Conservation (phyloP, 495 filamentous ascomycete genomes). For the Parmelia sp. region DNA sequence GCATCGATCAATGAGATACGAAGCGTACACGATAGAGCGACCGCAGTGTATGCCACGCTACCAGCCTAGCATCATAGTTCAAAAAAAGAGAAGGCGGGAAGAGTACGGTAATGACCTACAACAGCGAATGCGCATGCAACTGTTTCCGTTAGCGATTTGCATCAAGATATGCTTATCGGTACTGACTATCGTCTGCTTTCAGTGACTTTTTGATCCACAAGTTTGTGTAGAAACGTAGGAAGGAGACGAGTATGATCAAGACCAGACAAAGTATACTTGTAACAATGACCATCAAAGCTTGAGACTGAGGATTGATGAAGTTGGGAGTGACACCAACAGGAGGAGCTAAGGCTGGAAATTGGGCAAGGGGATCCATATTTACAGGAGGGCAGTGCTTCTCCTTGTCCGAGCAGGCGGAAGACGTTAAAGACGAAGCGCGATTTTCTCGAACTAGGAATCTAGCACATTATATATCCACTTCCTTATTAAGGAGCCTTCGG, state of each 20-base stretch:
- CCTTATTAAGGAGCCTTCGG: neutral
- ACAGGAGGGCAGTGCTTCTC: neutral
- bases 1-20: neutral
- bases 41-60: neutral
- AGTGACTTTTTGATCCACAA: slow-evolving; percentile 12
- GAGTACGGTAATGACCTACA: neutral
- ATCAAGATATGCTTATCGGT: neutral
- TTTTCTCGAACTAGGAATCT: neutral
- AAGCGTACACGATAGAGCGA: neutral
- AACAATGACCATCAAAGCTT: slow-evolving; percentile 11
- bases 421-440: neutral
- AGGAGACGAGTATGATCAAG: slow-evolving; percentile 19
- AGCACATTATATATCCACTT: neutral
- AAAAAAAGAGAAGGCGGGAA: neutral
- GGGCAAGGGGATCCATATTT: slow-evolving; percentile 1
- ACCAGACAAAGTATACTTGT: slow-evolving; percentile 14
- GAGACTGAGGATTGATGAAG: slow-evolving; percentile 23
- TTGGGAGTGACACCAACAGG: slow-evolving; percentile 24
- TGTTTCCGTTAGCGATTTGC: neutral
- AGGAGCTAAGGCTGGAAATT: slow-evolving; percentile 9
- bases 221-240: slow-evolving; percentile 23
- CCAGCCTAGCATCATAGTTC: neutral
- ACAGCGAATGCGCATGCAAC: slow-evolving; percentile 9
- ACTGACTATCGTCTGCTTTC: slow-evolving; percentile 24
- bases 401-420: neutral